Evolutionary conservation across 2,329 filamentous ascomycete species (phyloP), one percentile per base, ranked within the genome.

Genomic region (Fusarium equiseti): DNA sequence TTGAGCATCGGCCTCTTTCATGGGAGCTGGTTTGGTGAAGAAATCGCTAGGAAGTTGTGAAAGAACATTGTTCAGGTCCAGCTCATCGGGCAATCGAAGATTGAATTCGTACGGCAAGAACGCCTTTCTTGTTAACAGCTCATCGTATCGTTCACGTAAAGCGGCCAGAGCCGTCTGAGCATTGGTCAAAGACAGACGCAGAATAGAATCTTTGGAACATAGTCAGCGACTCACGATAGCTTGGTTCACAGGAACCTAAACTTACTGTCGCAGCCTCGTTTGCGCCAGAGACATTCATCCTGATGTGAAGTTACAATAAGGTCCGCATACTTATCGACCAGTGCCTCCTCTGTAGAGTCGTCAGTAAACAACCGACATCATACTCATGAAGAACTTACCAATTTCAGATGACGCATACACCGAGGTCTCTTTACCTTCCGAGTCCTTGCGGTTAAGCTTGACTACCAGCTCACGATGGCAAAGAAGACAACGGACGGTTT

Each of bases 401-500:
- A 93, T 89, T 70, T 92, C 89, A 9, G 89, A 88, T 2, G 89
- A 85, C 8, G 85, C 81, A 49, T 86, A 77, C 4, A 88, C 85
- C 1, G 84, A 77, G 3, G 86, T 81, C 73, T 89, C 85, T 64
- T 84, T 85, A 15, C 87, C 88, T 40, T 88, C 85, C 6, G 84
- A 81, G 59, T 86, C 85, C 75, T 87, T 88, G 58, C 86, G 85
- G 74, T 88, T 90, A 35, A 97, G 83, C 81, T 92, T 94, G 55
- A 98, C 92, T 7, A 96, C 88, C 43, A 98, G 85, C 74, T 97
- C 92, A 75, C 92, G 91, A 77, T 91, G 91, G 77, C 96, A 99
- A 4, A 95, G 89, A 43, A 92, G 90, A 78, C 96, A 99, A 20
- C 90, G 89, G 18, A 98, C 93, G 6, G 92, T 92, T 80, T 97